A percentile compares a stretch with the other conserved stretches of the same genome.
phyloP scores from a whole-genome alignment of 2,329 filamentous ascomycete species.

The Chrysosphaeria jannelii region DNA sequence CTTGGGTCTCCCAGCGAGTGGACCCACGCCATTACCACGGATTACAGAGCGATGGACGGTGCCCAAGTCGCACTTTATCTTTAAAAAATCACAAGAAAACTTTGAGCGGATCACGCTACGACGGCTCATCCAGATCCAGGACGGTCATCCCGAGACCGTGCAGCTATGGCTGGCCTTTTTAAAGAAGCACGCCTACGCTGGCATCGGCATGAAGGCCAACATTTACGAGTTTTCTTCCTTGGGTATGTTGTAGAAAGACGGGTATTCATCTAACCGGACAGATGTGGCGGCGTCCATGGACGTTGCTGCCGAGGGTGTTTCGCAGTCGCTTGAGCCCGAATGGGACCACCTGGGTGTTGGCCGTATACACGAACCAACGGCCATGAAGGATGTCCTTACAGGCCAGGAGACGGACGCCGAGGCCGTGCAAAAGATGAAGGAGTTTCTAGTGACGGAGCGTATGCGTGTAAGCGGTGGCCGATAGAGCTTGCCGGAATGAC shows the following conservation, averaged over 20 bases:
- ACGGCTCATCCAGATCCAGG: constrained; percentile 70
- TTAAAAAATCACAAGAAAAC: constrained; percentile 95
- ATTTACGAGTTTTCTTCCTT: constrained; percentile 63
- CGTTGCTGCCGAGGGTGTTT: constrained; percentile 13
- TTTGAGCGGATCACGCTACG: constrained; percentile 76
- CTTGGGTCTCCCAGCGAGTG: constrained; percentile 56
- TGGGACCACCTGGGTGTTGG: constrained; percentile 25
- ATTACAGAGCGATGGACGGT: constrained; percentile 89
- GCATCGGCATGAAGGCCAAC: constrained; percentile 98
- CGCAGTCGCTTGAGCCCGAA: constrained; percentile 15
- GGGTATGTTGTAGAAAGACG: constrained; percentile 16
- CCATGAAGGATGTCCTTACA: constrained; percentile 12
- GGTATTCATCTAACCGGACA: constrained; percentile 6
- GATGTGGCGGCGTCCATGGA: constrained; percentile 22
- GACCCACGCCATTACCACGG: constrained; percentile 59
- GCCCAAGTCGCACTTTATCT: constrained; percentile 62
- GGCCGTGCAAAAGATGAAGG: constrained; percentile 22
- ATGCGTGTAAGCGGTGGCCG: constrained; percentile 7
- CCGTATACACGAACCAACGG: constrained; percentile 1
- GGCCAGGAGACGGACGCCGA: constrained; percentile 6
- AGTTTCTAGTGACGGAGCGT: constrained; percentile 4
- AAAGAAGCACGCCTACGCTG: constrained; percentile 74
- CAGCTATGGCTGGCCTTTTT: constrained; percentile 81
- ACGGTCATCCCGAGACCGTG: constrained; percentile 67
- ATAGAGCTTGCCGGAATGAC: too few species aligned